phyloP scores from a whole-genome alignment of 1,284 basidiomycete genomes.

The Puccinia coronata region DNA sequence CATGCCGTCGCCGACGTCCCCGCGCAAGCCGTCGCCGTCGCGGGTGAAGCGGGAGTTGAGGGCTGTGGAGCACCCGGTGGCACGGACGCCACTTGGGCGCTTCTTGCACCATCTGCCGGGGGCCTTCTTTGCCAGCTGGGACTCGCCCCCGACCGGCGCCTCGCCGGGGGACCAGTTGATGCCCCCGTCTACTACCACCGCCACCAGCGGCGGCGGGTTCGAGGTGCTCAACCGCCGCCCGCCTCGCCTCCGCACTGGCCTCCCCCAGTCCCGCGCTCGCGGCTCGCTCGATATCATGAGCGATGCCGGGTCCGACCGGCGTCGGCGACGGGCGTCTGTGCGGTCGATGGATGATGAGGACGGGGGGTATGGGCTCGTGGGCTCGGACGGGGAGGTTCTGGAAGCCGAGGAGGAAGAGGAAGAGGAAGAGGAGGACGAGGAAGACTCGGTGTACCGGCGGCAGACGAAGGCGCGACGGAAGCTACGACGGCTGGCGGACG shows the following conservation, averaged over 20 bases:
- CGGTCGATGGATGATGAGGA: too few species aligned
- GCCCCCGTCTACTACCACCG: neutral
- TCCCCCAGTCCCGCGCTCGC: neutral
- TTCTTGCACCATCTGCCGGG: neutral
- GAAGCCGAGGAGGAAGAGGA: neutral
- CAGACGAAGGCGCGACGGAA: slow-evolving; percentile 13
- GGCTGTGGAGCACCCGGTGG: neutral
- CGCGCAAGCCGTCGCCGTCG: neutral
- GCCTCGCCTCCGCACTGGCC: neutral
- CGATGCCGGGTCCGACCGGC: neutral
- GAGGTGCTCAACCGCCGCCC: slow-evolving; percentile 30
- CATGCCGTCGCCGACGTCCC: neutral
- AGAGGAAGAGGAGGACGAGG: slow-evolving; percentile 30
- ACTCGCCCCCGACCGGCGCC: neutral
- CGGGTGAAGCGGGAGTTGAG: neutral
- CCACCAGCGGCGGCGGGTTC: slow-evolving; percentile 15
- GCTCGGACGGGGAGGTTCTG: neutral
- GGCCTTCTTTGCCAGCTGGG: neutral
- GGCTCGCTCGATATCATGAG: slow-evolving; percentile 17
- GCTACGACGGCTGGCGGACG: slow-evolving; percentile 18
- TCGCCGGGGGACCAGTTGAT: too few species aligned
- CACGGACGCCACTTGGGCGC: neutral
- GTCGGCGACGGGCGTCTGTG: too few species aligned
- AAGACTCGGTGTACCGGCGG: slow-evolving; percentile 9
- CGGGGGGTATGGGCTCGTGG: neutral